Evolutionary conservation across 129 eudicot genomes (phyloP), one percentile per base, ranked within the genome.

Genomic region (Escallonia herrerae): DNA sequence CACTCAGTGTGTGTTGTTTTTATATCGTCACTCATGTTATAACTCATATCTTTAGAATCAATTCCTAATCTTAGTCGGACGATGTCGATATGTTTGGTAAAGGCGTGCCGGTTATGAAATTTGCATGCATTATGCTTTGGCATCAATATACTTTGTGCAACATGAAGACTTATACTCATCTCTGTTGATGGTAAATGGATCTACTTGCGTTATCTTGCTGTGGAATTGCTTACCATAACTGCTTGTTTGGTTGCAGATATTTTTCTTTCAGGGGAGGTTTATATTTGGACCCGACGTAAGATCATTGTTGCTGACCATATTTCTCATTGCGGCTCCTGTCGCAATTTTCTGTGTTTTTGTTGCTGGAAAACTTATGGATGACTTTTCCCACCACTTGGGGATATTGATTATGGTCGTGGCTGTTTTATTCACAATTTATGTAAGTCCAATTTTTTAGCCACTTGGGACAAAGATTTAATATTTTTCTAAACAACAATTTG

Each of bases 281-380:
- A 83, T 93, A 55, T 93, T 93, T 76, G 99, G 99, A 46, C 99
- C 99, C 9, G 99, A 93, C 86, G 99, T 84, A 62, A 81, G 96
- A 71, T 93, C 99, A 6, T 68, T 93, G 67, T 83, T 81, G 70
- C 86, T 93, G 77, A 93, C 99, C 68, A 86, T 89, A 77, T 71
- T 89, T 70, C 91, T 93, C 48, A 83, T 93, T 44, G 86, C 82
- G 74, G 95, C 87, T 64, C 99, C 99, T 11, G 89, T 93, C 43
- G 59, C 84, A 44, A 78, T 82, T 38, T 93, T 93, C 68, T 93
- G 99, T 80, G 91, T 78, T 57, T 93, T 89, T 74, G 95, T 93
- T 68, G 99, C 95, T 61, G 74, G 84, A 62, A 89, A 89, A 77
- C 79, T 93, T 64, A 74, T 84, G 82, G 75, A 86, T 74, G 95